A percentile compares a stretch with the other conserved stretches of the same genome.
phyloP scores from a whole-genome alignment of 2,329 filamentous ascomycete genomes.

The Claviceps pusilla region DNA sequence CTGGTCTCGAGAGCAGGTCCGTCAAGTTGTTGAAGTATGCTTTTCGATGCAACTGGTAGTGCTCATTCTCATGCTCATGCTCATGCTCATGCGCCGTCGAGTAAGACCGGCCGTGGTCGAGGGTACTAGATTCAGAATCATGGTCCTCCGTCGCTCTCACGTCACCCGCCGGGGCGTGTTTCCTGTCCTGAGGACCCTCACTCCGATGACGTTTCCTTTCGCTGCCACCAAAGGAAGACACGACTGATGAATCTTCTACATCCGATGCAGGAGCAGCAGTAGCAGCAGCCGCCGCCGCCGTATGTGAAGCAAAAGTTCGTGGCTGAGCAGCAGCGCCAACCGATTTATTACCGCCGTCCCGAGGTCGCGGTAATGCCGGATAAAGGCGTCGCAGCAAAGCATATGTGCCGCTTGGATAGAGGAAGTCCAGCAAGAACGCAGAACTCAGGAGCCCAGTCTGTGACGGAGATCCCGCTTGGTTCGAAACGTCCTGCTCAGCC shows the following conservation, averaged over 20 bases:
- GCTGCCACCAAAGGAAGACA: background rate
- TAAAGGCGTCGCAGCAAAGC: constrained; percentile 26
- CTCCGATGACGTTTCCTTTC: background rate
- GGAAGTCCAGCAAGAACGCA: constrained; percentile 38
- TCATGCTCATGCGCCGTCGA: background rate
- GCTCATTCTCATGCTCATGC: background rate
- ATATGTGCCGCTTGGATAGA: constrained; percentile 34
- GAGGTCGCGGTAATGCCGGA: constrained; percentile 13
- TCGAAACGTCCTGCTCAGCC: constrained; percentile 4
- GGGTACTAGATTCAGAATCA: background rate
- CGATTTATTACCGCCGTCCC: constrained; percentile 7
- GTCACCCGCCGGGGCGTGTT: background rate
- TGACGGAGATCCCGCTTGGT: constrained; percentile 11
- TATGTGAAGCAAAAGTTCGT: constrained; percentile 15
- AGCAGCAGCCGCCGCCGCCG: constrained; percentile 2
- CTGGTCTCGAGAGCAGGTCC: constrained; percentile 12
- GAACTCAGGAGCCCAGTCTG: constrained; percentile 27
- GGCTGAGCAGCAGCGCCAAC: constrained; percentile 8
- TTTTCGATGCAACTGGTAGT: background rate
- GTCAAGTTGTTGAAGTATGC: constrained; percentile 1
- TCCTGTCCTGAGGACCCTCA: background rate
- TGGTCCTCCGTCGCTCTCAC: background rate
- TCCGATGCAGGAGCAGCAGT: background rate
- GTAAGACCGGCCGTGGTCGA: background rate
- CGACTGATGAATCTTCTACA: background rate